Evolutionary conservation across 257 asterid genomes (phyloP), one percentile per base, ranked within the genome.

Genomic region (Solanum clarkiae): DNA sequence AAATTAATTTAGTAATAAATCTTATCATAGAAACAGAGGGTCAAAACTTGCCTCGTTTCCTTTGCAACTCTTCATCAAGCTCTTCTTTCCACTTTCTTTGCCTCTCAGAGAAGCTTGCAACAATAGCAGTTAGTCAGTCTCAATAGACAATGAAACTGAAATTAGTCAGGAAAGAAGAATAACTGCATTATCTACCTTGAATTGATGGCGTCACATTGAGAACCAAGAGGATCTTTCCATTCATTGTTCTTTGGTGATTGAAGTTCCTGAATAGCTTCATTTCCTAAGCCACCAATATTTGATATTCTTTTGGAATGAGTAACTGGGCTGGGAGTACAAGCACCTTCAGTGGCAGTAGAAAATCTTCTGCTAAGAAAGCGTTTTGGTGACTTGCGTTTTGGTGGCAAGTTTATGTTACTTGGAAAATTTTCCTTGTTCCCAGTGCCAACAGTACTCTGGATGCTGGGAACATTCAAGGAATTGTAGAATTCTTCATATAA

Each of bases 61-160:
- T 91, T 84, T 93, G 96, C 26, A 97, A 94, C 90, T 97, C 99
- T 89, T 95, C 95, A 81, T 88, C 98, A 84, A 97, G 99, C 91
- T 97, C 99, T 92, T 93, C 98, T 90, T 97, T 94, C 99, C 99
- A 97, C 90, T 91, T 93, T 89, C 91, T 91, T 81, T 95, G 95
- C 90, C 91, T 94, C 92, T 94, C 98, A 10, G 91, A 79, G 86
- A 92, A 93, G 89, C 92, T 93, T 86, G 91, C 70, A 84, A 91
- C 88, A 85, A 86, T 75, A 75, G 81, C 79, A 86, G 66, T 70
- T 29, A 69, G 36, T 79, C 69, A 84, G 84, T 79, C 84, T 83
- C 84, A 88, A 86, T 86, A 83, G 9, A 32, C 63, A 22, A 53
- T 49, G 54, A 24, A 51, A 18, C 53, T 45, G 72, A 68, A 59